Base-by-base conservation (phyloP, 768 basidiomycete species). In the Lactarius hengduanensis region DNA sequence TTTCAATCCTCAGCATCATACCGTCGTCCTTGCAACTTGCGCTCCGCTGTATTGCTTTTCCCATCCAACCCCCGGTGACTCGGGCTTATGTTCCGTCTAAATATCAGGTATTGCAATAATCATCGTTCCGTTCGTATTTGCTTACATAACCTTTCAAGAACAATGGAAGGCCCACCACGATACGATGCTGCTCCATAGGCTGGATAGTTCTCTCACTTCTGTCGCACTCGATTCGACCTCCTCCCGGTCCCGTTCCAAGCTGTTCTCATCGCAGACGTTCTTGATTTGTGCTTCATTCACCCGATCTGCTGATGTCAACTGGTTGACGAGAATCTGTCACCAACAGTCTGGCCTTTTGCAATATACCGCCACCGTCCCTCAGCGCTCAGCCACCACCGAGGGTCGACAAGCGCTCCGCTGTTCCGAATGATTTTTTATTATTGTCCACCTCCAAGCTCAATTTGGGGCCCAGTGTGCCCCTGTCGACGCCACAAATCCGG, bases 341-440 rank as follows among this genome's bases (percentile, higher is more conserved):
- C 43, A 45, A 10, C 43, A n/a, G 43, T 45, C 43, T 45, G 8
- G 43, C 43, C 22, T 26, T 26, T 40, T 53, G 50, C 50, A 53
- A 53, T 53, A 26, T 53, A 53, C 15, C 47, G 47, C 47, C 47
- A 50, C 47, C 47, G 22, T 36, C 50, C 50, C 50, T 53, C 50
- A 53, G 50, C 50, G n/a, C n/a, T n/a, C n/a, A n/a, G n/a, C n/a
- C 50, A 53, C 50, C 50, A 53, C 22, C 2, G 50, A 53, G 50
- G 50, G 50, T 53, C 50, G 26, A 53, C 13, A 9, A 53, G 50
- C 50, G 50, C 50, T 26, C 50, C 50, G 50, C 50, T 26, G 50
- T 50, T 22, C n/a, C 22, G 47, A 22, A 50, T 50, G 1, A 26
- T 53, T 26, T 53, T 26, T 22, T 13, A 13, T 26, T 13, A n/a